A percentile compares a stretch with the other conserved stretches of the same genome.
Conservation (phyloP, 1,284 basidiomycete species). For the Microbotryum lychnidis-dioicae region DNA sequence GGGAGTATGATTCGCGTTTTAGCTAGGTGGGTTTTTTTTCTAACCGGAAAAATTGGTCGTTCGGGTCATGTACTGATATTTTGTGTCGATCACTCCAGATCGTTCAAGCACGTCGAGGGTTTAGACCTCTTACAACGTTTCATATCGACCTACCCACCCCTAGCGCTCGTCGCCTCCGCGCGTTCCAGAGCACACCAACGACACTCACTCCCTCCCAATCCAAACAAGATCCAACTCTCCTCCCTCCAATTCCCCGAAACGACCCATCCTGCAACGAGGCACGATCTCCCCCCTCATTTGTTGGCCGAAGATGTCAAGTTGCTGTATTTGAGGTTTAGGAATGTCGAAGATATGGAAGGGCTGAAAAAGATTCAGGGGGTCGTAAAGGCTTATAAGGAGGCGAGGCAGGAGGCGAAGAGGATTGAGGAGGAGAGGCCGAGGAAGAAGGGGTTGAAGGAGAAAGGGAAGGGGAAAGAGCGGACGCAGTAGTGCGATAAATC, state of each 20-base stretch:
- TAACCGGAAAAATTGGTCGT: background rate
- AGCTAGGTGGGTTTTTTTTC: slow-evolving; percentile 12
- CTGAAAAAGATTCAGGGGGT: slow-evolving; percentile 11
- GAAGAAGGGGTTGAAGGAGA: background rate
- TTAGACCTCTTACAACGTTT: slow-evolving; percentile 20
- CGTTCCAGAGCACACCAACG: background rate
- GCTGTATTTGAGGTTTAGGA: slow-evolving; percentile 19
- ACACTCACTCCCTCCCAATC: slow-evolving; percentile 7
- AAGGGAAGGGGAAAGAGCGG: background rate
- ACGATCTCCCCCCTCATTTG: slow-evolving; percentile 16
- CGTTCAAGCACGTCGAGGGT: slow-evolving; percentile 18
- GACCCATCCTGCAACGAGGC: background rate
- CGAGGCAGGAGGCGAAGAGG: background rate
- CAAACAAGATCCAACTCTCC: slow-evolving; percentile 11
- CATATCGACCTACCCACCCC: slow-evolving; percentile 18
- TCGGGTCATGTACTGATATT: background rate
- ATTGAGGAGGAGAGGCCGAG: background rate
- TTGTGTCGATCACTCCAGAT: background rate
- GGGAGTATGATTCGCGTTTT: slow-evolving; percentile 21
- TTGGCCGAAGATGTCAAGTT: slow-evolving; percentile 16
- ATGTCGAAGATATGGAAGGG: slow-evolving; percentile 19
- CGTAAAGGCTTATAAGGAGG: slow-evolving; percentile 10
- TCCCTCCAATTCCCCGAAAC: slow-evolving; percentile 28
- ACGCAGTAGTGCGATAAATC: too few species aligned
- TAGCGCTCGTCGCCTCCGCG: background rate